Percentiles rank a stretch among this genome's conserved stretches.
Evolutionary conservation across 768 basidiomycete species (phyloP).

Genomic region (Naematelia aurantialba): DNA sequence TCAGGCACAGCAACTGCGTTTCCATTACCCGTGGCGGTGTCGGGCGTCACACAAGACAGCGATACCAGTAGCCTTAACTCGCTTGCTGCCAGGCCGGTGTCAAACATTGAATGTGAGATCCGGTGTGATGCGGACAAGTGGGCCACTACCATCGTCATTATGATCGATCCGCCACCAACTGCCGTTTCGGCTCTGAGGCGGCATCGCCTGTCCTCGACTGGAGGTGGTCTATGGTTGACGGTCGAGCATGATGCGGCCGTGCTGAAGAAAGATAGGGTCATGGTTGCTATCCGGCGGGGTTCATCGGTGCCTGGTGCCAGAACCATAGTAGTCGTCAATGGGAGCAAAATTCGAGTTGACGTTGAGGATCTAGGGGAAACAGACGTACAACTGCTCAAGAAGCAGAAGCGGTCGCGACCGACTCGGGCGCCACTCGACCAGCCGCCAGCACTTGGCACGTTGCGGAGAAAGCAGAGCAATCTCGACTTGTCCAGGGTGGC

Average conservation of each 20-base stretch:
- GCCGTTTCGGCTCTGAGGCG: conserved; percentile 75
- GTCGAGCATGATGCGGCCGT: conserved; percentile 74
- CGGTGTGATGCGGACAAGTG: conserved; percentile 89
- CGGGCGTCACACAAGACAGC: conserved; percentile 52
- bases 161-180: conserved; percentile 88
- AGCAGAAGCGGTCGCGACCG: conserved; percentile 82
- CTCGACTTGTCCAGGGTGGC: conserved; percentile 23
- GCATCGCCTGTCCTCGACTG: conserved; percentile 77
- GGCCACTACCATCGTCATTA: conserved; percentile 54
- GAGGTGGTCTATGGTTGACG: conserved; percentile 92
- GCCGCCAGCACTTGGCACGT: conserved; percentile 54
- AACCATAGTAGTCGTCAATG: conserved; percentile 82
- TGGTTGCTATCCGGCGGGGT: conserved; percentile 70
- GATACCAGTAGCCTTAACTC: conserved; percentile 27
- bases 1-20: conserved; percentile 42
- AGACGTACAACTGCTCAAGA: conserved; percentile 76
- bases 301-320: conserved; percentile 56
- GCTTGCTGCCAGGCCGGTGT: conserved; percentile 27
- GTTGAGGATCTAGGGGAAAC: conserved; percentile 79
- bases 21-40: conserved; percentile 35
- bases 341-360: conserved; percentile 76
- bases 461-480: conserved; percentile 38
- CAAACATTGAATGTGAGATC: conserved; percentile 76
- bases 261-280: conserved; percentile 73
- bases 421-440: conserved; percentile 86